A percentile compares a stretch with the other conserved stretches of the same genome.
Evolutionary conservation across 768 basidiomycete species (phyloP).

Genomic region (Mrakia hoshinonis): DNA sequence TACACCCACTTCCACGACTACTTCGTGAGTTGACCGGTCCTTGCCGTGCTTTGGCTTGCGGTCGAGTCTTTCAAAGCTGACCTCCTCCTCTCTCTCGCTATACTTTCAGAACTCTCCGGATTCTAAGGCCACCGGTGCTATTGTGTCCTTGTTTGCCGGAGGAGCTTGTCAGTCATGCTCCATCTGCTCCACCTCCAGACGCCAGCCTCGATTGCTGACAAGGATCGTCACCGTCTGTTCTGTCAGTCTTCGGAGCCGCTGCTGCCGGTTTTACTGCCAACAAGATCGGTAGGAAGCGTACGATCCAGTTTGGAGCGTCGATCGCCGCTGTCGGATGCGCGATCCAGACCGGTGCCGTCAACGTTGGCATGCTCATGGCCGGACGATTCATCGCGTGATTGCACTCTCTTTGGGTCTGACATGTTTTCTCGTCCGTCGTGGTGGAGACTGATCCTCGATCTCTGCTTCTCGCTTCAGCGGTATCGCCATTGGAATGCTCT

Average conservation of each 20-base stretch:
- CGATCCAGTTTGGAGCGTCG: not conserved
- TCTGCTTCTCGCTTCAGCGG: not conserved
- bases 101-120: not conserved
- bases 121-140: not conserved
- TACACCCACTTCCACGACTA: not conserved
- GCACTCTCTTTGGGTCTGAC: too few species aligned
- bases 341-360: not conserved
- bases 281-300: not conserved
- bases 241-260: not conserved
- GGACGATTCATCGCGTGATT: conserved; percentile 2
- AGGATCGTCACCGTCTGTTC: too few species aligned
- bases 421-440: too few species aligned
- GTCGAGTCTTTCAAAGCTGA: too few species aligned
- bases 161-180: not conserved
- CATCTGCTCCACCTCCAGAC: too few species aligned
- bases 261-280: not conserved
- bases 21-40: too few species aligned
- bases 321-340: not conserved
- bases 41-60: too few species aligned
- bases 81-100: too few species aligned
- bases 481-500: not conserved
- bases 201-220: too few species aligned
- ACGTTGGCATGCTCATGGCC: not conserved
- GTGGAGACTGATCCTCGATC: too few species aligned
- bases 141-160: conserved; percentile 7